Base-by-base conservation (phyloP, 108 stramenopile genomes). In the Mediolabrus comicus region DNA sequence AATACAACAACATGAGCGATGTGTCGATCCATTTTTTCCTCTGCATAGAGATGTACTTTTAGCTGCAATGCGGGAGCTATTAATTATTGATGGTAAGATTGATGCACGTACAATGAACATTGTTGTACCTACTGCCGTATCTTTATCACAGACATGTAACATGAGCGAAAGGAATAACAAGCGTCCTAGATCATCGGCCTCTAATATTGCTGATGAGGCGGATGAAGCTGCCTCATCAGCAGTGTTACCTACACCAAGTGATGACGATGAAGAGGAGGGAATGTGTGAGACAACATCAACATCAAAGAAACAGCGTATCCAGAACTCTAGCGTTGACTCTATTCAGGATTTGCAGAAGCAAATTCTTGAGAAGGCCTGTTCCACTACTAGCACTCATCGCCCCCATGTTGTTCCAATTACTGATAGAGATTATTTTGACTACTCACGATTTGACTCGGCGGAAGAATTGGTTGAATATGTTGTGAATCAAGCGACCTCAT, bases 11-110 rank as follows among this genome's bases (percentile, higher is more conserved):
- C n/a, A n/a, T n/a, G n/a, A n/a, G n/a, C n/a, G n/a, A n/a, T n/a
- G n/a, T n/a, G n/a, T n/a, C n/a, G 58, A 84, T 62, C 83, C 75
- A 26, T 79, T 72, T 43, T 84, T 81, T 54, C 83, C 83, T 1
- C 66, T 84, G 6, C 78, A 84, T 59, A 65, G 53, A 58, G 71
- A 76, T 65, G 83, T 84, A 22, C 60, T 84, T 26, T 27, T 38
- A 4, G 79, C 83, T 14, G 66, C 79, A 13, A 28, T 81, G 46
- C 53, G 83, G 10, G 83, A 84, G 56, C 41, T 80, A 13, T 60
- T 84, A 7, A 68, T 84, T 38, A 58, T 84, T 7, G 76, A 77
- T 52, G 79, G 79, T 4, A 52, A 30, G 25, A 69, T 84, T 33
- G 83, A 84, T 59, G 25, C 53, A 3, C 19, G 19, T 22, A 80